Conservation (phyloP, 2,329 filamentous ascomycete genomes). For the Pseudogymnoascus sp. region DNA sequence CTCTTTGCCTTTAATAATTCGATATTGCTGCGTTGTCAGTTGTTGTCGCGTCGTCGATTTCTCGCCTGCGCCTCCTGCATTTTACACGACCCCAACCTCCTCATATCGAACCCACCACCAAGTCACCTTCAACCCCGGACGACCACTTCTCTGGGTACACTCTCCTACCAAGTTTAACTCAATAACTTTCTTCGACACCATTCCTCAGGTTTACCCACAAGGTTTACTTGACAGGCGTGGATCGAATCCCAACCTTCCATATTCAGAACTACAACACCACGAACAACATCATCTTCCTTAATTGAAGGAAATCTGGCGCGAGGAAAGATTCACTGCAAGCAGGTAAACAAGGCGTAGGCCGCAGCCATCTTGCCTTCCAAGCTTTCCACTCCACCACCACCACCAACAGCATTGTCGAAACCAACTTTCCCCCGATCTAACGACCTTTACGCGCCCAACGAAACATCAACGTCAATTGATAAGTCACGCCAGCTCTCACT, state of each 20-base stretch:
- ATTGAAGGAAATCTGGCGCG: not conserved
- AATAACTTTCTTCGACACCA: not conserved
- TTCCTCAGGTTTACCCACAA: slow-evolving; percentile 5
- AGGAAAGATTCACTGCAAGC: not conserved
- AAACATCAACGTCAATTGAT: slow-evolving; percentile 23
- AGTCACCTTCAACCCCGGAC: slow-evolving; percentile 5
- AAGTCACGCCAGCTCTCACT: slow-evolving; percentile 27
- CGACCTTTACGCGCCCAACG: slow-evolving; percentile 30
- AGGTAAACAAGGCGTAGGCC: slow-evolving; percentile 9
- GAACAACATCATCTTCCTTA: not conserved
- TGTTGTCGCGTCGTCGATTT: slow-evolving; percentile 1
- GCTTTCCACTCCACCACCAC: slow-evolving; percentile 14
- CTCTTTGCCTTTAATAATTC: not conserved
- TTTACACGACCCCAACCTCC: slow-evolving; percentile 9
- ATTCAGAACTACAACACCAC: slow-evolving; percentile 2
- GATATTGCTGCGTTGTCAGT: slow-evolving; percentile 3
- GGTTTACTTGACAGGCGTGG: not conserved
- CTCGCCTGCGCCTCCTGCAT: slow-evolving; percentile 11
- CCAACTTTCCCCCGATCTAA: slow-evolving; percentile 22
- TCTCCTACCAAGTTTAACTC: slow-evolving; percentile 1
- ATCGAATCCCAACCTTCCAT: not conserved
- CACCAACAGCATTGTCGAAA: slow-evolving; percentile 26
- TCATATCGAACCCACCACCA: not conserved
- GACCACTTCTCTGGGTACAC: slow-evolving; percentile 9
- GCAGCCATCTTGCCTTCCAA: slow-evolving; percentile 23